A percentile compares a stretch with the other conserved stretches of the same genome.
Conservation (phyloP, 805 yeast species). For the Ogataea nitratoaversa region DNA sequence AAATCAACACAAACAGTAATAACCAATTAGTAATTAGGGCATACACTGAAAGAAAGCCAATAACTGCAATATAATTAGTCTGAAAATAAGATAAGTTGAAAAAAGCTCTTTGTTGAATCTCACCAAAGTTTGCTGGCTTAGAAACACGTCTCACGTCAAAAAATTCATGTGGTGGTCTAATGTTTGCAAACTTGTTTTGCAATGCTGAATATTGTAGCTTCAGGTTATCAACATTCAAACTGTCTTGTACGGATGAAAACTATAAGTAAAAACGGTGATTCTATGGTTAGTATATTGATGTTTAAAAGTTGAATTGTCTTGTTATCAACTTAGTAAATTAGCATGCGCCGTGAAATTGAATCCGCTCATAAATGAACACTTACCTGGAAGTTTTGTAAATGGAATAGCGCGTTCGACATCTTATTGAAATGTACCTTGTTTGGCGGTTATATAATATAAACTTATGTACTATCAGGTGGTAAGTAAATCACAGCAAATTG, state of each 20-base stretch:
- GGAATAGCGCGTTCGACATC: slow-evolving; percentile 30
- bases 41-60: slow-evolving; percentile 70
- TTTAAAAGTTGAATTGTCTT: too few species aligned
- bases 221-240: slow-evolving; percentile 46
- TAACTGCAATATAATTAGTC: slow-evolving; percentile 76
- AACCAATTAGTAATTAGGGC: slow-evolving; percentile 83
- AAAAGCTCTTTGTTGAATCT: slow-evolving; percentile 81
- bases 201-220: slow-evolving; percentile 40
- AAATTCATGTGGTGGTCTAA: slow-evolving; percentile 90
- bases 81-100: slow-evolving; percentile 85
- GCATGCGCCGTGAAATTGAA: too few species aligned
- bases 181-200: slow-evolving; percentile 60
- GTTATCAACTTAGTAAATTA: too few species aligned
- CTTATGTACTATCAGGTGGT: too few species aligned
- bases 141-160: slow-evolving; percentile 86
- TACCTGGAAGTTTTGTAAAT: slow-evolving; percentile 38
- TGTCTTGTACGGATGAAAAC: slow-evolving; percentile 42
- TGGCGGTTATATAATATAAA: too few species aligned
- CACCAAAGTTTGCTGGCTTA: slow-evolving; percentile 86
- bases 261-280: slow-evolving; percentile 7
- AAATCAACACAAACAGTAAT: slow-evolving; percentile 73
- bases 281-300: slow-evolving; percentile 19
- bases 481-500: too few species aligned
- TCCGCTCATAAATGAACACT: too few species aligned
- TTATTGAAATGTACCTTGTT: too few species aligned